These are phyloP conservation scores for Arthrobotrys entomopaga DNA, from an alignment of 2,329 filamentous ascomycete genomes.

Conservation along the genomic window DNA sequence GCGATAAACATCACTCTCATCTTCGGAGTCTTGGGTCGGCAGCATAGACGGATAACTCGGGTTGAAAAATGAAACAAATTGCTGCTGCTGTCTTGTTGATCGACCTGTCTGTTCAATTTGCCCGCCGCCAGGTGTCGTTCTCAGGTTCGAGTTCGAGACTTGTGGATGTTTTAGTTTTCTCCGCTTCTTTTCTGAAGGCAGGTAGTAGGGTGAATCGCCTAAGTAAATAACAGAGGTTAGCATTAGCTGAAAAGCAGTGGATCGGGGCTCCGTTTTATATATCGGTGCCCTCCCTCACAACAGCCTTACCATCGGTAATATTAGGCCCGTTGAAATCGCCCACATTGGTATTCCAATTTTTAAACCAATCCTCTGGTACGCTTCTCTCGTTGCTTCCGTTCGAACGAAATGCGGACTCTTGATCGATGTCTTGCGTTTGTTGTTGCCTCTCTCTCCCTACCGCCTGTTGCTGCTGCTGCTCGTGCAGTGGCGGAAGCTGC, in stretches of 20 bases:
- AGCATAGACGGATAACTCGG: constrained; percentile 42
- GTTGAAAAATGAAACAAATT: constrained; percentile 12
- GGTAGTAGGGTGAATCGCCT: constrained; percentile 62
- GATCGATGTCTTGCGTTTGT: constrained; percentile 17
- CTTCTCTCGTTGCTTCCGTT: constrained; percentile 48
- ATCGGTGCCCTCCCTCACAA: constrained; percentile 50
- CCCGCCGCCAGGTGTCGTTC: constrained; percentile 24
- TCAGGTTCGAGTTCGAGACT: constrained; percentile 47
- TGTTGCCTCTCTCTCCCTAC: constrained; percentile 7
- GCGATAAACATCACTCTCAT: constrained; percentile 74
- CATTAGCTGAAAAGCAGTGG: constrained; percentile 46
- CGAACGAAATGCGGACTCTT: constrained; percentile 43
- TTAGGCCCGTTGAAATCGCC: constrained; percentile 57
- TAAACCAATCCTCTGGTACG: constrained; percentile 59
- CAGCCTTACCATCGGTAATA: constrained; percentile 44
- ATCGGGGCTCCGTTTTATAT: constrained; percentile 45
- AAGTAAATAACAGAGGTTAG: constrained; percentile 41
- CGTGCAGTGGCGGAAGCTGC: constrained; percentile 19
- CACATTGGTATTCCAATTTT: constrained; percentile 58
- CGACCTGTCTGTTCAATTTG: constrained; percentile 15
- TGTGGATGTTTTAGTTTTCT: constrained; percentile 53
- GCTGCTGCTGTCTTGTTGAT: constrained; percentile 37
- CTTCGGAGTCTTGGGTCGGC: constrained; percentile 46
- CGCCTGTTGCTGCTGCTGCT: neutral
- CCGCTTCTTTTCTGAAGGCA: constrained; percentile 57